Conservation (phyloP, 495 filamentous ascomycete genomes). For the Hypomontagnella submonticulosa region DNA sequence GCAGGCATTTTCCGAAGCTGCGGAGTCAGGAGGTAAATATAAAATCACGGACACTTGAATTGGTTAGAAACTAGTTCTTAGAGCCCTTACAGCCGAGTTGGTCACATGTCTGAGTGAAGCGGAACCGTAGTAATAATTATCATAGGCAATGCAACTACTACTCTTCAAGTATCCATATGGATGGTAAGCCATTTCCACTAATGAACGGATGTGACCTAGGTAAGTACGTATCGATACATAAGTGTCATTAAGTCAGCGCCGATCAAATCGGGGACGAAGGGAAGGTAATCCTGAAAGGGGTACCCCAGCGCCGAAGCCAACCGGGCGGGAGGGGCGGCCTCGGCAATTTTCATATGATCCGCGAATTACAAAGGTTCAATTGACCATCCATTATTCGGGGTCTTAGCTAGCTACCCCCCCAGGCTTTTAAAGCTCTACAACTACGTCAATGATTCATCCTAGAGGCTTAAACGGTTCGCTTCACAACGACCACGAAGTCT, state of each 20-base stretch:
- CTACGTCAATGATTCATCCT: slow-evolving; percentile 40
- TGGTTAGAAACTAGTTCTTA: not conserved
- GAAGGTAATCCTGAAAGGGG: slow-evolving; percentile 7
- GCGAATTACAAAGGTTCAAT: slow-evolving; percentile 43
- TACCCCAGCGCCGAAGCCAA: slow-evolving; percentile 9
- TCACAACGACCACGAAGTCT: not conserved
- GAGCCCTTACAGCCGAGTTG: not conserved
- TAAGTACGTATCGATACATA: not conserved
- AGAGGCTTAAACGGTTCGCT: not conserved
- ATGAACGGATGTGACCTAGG: not conserved
- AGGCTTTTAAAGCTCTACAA: slow-evolving; percentile 17
- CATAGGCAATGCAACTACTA: too few relatives aligned
- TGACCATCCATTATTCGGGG: slow-evolving; percentile 12
- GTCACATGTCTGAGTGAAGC: too few relatives aligned
- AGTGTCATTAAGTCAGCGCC: not conserved
- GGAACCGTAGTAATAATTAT: too few relatives aligned
- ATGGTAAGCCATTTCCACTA: too few relatives aligned
- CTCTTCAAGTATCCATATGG: too few relatives aligned
- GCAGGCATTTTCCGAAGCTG: slow-evolving; percentile 23
- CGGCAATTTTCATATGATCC: slow-evolving; percentile 36
- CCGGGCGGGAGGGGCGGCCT: slow-evolving; percentile 21
- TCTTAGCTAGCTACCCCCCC: not conserved
- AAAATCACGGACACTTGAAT: slow-evolving; percentile 12
- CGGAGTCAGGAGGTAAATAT: slow-evolving; percentile 32
- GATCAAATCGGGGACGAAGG: slow-evolving; percentile 33